These are phyloP conservation scores for Apophysomyces variabilis DNA, from an alignment of 371 early-diverging fungal genomes.

Conservation along the genomic window DNA sequence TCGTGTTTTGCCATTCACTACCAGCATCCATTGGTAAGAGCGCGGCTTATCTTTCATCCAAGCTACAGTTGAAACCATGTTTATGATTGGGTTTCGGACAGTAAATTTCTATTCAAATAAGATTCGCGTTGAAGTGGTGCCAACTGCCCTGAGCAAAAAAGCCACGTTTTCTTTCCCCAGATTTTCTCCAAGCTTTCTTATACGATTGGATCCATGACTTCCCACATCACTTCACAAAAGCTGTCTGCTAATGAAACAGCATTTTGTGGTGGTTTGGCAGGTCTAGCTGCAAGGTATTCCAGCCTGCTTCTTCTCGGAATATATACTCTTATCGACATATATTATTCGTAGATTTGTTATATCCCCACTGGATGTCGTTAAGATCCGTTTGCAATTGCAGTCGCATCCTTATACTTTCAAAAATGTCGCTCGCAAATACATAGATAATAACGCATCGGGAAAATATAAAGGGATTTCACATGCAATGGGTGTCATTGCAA, in stretches of 20 bases:
- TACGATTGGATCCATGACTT: background rate
- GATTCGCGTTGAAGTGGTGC: too few species aligned
- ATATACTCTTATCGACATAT: too few species aligned
- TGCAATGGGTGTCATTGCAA: slow-evolving; percentile 57
- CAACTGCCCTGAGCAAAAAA: too few species aligned
- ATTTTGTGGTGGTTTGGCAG: slow-evolving; percentile 72
- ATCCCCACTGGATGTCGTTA: slow-evolving; percentile 92
- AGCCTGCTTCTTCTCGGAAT: background rate
- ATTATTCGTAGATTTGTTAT: too few species aligned
- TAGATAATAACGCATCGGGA: background rate
- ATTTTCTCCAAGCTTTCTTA: too few species aligned
- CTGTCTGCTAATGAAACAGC: slow-evolving; percentile 49
- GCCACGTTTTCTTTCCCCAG: too few species aligned
- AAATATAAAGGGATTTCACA: slow-evolving; percentile 66
- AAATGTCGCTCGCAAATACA: slow-evolving; percentile 13
- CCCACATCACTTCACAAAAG: slow-evolving; percentile 8
- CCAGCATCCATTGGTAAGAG: too few species aligned
- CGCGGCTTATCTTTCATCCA: too few species aligned
- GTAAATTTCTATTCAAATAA: too few species aligned
- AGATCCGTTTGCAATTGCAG: slow-evolving; percentile 82
- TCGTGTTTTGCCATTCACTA: too few species aligned
- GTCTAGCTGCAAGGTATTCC: slow-evolving; percentile 63
- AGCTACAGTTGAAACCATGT: too few species aligned
- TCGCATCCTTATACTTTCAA: slow-evolving; percentile 20
- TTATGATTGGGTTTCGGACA: too few species aligned